A percentile compares a stretch with the other conserved stretches of the same genome.
Conservation (phyloP, 2,329 filamentous ascomycete species). For the Colletotrichum kahawae region DNA sequence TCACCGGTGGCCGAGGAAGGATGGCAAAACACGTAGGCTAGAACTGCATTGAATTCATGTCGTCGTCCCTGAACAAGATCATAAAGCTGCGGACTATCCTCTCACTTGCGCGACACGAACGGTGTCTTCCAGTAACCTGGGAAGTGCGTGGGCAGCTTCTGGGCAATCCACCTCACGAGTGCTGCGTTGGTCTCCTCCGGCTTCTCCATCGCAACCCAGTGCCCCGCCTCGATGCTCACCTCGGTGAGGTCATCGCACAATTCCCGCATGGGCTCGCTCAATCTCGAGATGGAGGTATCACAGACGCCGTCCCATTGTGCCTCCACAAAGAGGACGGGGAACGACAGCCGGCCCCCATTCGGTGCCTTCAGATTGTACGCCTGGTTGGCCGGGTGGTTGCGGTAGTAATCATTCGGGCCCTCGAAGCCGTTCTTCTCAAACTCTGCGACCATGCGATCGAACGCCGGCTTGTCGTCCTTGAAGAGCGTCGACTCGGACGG, state of each 20-base stretch:
- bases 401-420: constrained; percentile 32
- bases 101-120: not conserved
- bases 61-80: not conserved
- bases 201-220: constrained; percentile 39
- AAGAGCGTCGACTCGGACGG: not conserved
- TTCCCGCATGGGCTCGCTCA: constrained; percentile 38
- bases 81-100: not conserved
- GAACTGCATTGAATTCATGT: not conserved
- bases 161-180: constrained; percentile 26
- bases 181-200: constrained; percentile 28
- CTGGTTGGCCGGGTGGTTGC: constrained; percentile 46
- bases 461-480: constrained; percentile 40
- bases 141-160: constrained; percentile 23
- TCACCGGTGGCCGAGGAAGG: not conserved
- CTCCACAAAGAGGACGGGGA: constrained; percentile 38
- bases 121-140: constrained; percentile 15
- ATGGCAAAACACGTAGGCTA: not conserved
- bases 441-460: constrained; percentile 79
- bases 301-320: constrained; percentile 43
- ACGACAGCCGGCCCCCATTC: constrained; percentile 37
- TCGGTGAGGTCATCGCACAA: constrained; percentile 42
- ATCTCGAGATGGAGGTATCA: constrained; percentile 34
- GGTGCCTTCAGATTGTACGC: constrained; percentile 35
- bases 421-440: constrained; percentile 91
- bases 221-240: constrained; percentile 34